phyloP scores from a whole-genome alignment of 2,329 filamentous ascomycete species.

The Stromatinia cepivora region DNA sequence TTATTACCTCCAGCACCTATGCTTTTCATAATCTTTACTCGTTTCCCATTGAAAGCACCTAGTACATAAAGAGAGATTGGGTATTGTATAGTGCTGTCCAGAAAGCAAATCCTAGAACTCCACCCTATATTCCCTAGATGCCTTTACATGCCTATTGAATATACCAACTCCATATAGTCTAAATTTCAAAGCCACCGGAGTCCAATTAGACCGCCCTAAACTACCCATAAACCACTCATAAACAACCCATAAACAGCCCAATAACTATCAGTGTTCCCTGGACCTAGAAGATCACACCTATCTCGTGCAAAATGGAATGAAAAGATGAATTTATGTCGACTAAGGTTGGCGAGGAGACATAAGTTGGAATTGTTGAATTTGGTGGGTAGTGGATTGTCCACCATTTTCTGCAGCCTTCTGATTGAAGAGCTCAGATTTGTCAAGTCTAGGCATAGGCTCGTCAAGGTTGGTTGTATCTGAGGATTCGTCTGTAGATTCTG shows the following conservation, averaged over 20 bases:
- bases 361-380: slow-evolving; percentile 7
- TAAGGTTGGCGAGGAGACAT: slow-evolving; percentile 4
- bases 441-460: not conserved
- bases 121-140: not conserved
- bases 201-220: too few relatives aligned
- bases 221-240: too few relatives aligned
- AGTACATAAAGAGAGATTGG: not conserved
- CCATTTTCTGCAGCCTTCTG: not conserved
- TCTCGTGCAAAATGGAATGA: not conserved
- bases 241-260: too few relatives aligned
- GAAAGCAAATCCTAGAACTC: too few relatives aligned
- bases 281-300: not conserved
- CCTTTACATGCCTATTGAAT: not conserved
- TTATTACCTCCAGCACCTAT: not conserved
- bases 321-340: not conserved
- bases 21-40: not conserved
- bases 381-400: not conserved
- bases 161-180: not conserved
- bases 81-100: not conserved
- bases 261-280: not conserved
- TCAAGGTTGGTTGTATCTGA: too few relatives aligned
- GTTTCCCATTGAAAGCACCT: not conserved
- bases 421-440: not conserved
- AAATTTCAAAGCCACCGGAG: not conserved
- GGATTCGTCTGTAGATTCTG: not conserved